Percentiles rank a stretch among this genome's conserved stretches.
These are phyloP conservation scores for Citropsis articulata DNA, from an alignment of 345 rosid species.

Conservation along the genomic window DNA sequence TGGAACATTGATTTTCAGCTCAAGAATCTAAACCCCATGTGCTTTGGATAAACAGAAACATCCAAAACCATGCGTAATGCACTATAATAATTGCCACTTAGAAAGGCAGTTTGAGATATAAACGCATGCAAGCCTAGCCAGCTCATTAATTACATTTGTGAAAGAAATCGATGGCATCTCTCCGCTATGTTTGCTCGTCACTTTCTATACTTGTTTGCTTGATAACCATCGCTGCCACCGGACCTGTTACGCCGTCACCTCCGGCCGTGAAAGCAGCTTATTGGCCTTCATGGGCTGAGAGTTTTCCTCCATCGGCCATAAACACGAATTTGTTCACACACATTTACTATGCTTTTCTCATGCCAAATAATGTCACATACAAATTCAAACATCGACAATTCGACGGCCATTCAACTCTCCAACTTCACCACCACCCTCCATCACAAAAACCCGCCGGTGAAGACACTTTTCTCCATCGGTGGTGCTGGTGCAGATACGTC, in stretches of 20 bases:
- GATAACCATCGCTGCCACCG: background rate
- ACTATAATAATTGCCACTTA: background rate
- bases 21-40: background rate
- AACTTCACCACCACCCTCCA: conserved; percentile 49
- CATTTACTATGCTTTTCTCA: conserved; percentile 53
- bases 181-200: background rate
- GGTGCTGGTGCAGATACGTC: conserved; percentile 27
- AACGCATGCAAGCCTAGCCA: background rate
- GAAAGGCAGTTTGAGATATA: background rate
- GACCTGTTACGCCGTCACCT: conserved; percentile 16
- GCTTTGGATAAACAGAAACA: background rate
- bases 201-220: background rate
- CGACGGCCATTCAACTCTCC: conserved; percentile 14
- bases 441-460: conserved; percentile 32
- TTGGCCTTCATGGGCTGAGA: conserved; percentile 42
- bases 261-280: conserved; percentile 45
- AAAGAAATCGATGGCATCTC: conserved; percentile 13
- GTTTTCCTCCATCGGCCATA: conserved; percentile 43
- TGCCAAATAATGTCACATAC: conserved; percentile 37
- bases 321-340: conserved; percentile 54
- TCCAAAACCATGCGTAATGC: background rate
- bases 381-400: conserved; percentile 30
- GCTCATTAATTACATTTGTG: too few relatives aligned
- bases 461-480: conserved; percentile 49
- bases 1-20: background rate